Conservation (phyloP, 2,329 filamentous ascomycete genomes). For the Ceratocystis alfenasii region DNA sequence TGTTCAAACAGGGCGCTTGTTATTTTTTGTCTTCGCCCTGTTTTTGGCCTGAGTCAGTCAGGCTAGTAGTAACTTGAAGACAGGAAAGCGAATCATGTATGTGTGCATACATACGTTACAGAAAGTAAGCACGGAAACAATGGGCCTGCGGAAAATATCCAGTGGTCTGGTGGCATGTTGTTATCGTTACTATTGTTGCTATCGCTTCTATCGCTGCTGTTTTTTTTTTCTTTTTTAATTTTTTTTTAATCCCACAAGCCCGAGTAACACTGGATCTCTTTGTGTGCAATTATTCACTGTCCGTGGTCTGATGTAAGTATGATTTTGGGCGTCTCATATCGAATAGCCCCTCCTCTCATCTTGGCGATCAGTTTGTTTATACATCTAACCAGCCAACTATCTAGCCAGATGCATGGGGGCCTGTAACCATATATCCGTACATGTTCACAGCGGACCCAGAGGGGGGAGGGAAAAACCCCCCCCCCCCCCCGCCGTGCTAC, state of each 20-base stretch:
- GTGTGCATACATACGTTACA: no score
- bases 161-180: not conserved
- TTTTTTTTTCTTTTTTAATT: not conserved
- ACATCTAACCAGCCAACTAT: not conserved
- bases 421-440: not conserved
- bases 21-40: not conserved
- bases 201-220: not conserved
- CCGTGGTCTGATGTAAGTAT: conserved; percentile 3
- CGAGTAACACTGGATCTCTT: not conserved
- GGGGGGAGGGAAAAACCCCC: no score
- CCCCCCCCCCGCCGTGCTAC: not conserved
- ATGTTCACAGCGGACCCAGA: not conserved
- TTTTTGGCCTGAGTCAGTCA: no score
- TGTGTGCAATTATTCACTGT: not conserved
- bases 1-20: not conserved
- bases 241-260: not conserved
- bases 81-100: no score
- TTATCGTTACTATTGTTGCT: not conserved
- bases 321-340: not conserved
- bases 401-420: not conserved
- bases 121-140: no score
- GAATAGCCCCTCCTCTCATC: not conserved
- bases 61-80: no score
- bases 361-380: not conserved
- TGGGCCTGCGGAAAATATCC: no score